Evolutionary conservation across 208 protist genomes (phyloP), one percentile per base, ranked within the genome.

Genomic region (Angomonas deanei): DNA sequence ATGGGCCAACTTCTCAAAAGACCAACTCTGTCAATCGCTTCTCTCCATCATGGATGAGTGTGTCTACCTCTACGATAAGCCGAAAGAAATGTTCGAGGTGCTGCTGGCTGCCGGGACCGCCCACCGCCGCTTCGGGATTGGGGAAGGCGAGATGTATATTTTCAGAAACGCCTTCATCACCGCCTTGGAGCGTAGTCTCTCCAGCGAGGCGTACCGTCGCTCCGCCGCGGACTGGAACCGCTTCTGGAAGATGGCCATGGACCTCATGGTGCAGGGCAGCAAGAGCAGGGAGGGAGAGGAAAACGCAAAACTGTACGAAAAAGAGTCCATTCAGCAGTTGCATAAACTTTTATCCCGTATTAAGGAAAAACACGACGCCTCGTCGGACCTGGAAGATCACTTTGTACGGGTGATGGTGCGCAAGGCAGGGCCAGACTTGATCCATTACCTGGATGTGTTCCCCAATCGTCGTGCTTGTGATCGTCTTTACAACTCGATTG

Each of bases 81-180:
- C 36, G 15, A 8, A 42, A 15, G 11, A 42, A 42, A 8, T 42
- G 11, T 42, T n/a, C 36, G 36, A 42, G 11, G 11, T 42, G 11
- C 36, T 42, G 11, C 8, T 15, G 11, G 36, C 36, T n/a, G 36
- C 36, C 21, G 82, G 79, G 24, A 79, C 80, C 21, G 69, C 81
- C 8, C 82, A 88, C 68, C 78, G 82, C 26, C 71, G 74, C 47
- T 85, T 88, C 70, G 85, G 79, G 42, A 76, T 86, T 21, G 76
- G 61, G 23, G 63, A 19, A 15, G 65, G 79, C 19, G 62, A 76
- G 11, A 80, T 89, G 48, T 50, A 55, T 8, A 60, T 74, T 19
- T 82, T 88, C 74, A 48, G 69, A 30, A 73, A 80, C 34, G 63
- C 77, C 17, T 89, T 92, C 54, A 82, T 92, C 39, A 74, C 64